A percentile compares a stretch with the other conserved stretches of the same genome.
Evolutionary conservation across 306 rosid genomes (phyloP).

Genomic region (Morella rubra): DNA sequence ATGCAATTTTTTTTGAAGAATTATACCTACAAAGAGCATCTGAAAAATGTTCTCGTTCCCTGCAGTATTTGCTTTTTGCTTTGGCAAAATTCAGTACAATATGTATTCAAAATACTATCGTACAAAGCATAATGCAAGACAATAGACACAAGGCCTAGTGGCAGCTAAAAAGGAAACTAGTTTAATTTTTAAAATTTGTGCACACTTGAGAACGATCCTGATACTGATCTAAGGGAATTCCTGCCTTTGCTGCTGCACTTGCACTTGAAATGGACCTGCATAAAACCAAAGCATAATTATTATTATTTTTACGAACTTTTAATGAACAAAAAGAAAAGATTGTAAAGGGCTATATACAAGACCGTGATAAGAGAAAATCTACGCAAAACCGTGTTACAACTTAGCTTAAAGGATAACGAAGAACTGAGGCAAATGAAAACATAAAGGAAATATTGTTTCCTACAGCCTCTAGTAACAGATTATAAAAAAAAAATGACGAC

Average conservation of each 20-base stretch:
- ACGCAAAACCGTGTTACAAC: not conserved
- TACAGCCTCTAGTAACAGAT: not conserved
- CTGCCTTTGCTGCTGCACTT: slow-evolving; percentile 61
- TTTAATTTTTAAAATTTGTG: slow-evolving; percentile 24
- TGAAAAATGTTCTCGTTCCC: not conserved
- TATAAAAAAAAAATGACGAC: not conserved
- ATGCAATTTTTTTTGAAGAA: not conserved
- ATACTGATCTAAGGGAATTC: slow-evolving; percentile 50
- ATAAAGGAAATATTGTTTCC: not conserved
- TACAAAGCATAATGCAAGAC: slow-evolving; percentile 20
- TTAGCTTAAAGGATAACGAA: not conserved
- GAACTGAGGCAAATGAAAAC: not conserved
- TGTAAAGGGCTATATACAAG: slow-evolving; percentile 4
- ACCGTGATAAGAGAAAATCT: not conserved
- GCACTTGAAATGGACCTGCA: slow-evolving; percentile 58
- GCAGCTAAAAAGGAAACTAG: slow-evolving; percentile 22
- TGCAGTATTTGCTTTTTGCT: not conserved
- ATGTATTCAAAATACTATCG: slow-evolving; percentile 17
- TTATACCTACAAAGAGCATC: slow-evolving; percentile 2
- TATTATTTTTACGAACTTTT: not conserved
- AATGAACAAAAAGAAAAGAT: no score
- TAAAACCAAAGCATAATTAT: slow-evolving; percentile 6
- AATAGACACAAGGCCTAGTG: slow-evolving; percentile 15
- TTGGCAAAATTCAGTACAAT: slow-evolving; percentile 23
- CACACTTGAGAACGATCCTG: slow-evolving; percentile 51